Evolutionary conservation across 495 filamentous ascomycete genomes (phyloP).

Genomic region (Extremus antarcticus): DNA sequence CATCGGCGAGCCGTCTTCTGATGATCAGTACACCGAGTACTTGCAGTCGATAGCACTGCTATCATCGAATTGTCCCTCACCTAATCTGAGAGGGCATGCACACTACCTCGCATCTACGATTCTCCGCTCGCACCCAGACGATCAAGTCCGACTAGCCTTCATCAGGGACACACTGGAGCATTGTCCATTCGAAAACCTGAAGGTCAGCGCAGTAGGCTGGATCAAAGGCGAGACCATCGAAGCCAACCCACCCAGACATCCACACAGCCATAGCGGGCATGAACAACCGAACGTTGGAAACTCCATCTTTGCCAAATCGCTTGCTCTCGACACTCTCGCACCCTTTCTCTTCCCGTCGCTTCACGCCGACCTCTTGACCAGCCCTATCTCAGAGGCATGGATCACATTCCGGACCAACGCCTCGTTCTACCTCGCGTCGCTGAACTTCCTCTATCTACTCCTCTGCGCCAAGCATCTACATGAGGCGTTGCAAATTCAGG

Average conservation of each 20-base stretch:
- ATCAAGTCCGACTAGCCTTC: constrained; percentile 58
- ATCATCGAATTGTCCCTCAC: constrained; percentile 56
- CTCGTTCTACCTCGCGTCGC: constrained; percentile 37
- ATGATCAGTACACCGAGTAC: constrained; percentile 32
- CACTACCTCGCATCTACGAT: constrained; percentile 61
- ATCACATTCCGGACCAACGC: constrained; percentile 34
- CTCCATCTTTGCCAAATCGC: constrained; percentile 48
- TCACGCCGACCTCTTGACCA: constrained; percentile 18
- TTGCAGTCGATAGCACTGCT: constrained; percentile 51
- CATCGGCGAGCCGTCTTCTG: constrained; percentile 28
- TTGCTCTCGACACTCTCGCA: constrained; percentile 36
- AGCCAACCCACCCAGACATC: constrained; percentile 31
- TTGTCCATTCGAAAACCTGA: constrained; percentile 63
- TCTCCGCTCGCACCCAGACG: constrained; percentile 65
- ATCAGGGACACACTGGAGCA: constrained; percentile 74
- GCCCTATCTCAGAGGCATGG: constrained; percentile 27
- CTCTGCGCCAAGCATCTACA: constrained; percentile 41
- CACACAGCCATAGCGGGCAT: constrained; percentile 13
- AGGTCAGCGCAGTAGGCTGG: constrained; percentile 75
- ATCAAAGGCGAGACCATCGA: constrained; percentile 71
- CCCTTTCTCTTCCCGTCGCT: constrained; percentile 41
- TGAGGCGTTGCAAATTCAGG: constrained; percentile 32
- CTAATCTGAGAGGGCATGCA: constrained; percentile 59
- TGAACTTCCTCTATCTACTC: constrained; percentile 45
- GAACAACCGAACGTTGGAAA: constrained; percentile 28